Conservation (phyloP, 108 stramenopile species). For the Nitzschia sp. region DNA sequence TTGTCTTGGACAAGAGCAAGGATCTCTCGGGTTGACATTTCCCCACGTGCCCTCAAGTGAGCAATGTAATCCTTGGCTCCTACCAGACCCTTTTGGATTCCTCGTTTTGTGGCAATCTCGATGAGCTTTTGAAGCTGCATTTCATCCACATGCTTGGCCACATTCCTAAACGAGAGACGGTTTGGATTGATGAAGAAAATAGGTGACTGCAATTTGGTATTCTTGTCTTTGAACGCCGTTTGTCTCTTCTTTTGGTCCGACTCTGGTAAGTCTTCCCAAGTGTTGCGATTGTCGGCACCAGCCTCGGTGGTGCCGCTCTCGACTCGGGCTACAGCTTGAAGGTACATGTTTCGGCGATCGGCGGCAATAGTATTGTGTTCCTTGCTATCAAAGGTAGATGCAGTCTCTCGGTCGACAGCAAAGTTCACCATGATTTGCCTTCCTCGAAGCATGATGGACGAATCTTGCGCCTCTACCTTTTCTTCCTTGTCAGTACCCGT, state of each 20-base stretch:
- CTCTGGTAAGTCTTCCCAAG: conserved; percentile 81
- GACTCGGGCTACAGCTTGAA: conserved; percentile 91
- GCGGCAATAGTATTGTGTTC: conserved; percentile 23
- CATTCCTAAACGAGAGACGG: conserved; percentile 88
- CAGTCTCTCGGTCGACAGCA: conserved; percentile 79
- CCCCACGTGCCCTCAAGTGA: conserved; percentile 74
- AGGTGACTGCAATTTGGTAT: conserved; percentile 90
- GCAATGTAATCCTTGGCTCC: conserved; percentile 74
- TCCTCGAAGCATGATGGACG: conserved; percentile 53
- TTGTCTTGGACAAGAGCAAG: conserved; percentile 50
- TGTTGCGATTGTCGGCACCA: conserved; percentile 39
- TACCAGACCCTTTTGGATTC: conserved; percentile 75
- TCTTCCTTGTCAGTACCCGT: background rate
- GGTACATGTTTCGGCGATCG: conserved; percentile 88
- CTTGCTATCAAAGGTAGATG: conserved; percentile 67
- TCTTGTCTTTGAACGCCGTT: conserved; percentile 86
- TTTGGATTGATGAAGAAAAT: conserved; percentile 96
- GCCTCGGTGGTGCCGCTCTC: conserved; percentile 35
- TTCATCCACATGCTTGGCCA: conserved; percentile 89
- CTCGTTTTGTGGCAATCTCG: conserved; percentile 65
- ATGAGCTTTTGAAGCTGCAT: conserved; percentile 70
- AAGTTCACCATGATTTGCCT: conserved; percentile 67
- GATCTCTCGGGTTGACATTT: conserved; percentile 69
- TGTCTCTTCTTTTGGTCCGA: conserved; percentile 89
- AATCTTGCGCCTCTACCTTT: conserved; percentile 10